Percentiles rank a stretch among this genome's conserved stretches.
phyloP scores from a whole-genome alignment of 1,284 basidiomycete genomes.

The Schizophyllum amplum region DNA sequence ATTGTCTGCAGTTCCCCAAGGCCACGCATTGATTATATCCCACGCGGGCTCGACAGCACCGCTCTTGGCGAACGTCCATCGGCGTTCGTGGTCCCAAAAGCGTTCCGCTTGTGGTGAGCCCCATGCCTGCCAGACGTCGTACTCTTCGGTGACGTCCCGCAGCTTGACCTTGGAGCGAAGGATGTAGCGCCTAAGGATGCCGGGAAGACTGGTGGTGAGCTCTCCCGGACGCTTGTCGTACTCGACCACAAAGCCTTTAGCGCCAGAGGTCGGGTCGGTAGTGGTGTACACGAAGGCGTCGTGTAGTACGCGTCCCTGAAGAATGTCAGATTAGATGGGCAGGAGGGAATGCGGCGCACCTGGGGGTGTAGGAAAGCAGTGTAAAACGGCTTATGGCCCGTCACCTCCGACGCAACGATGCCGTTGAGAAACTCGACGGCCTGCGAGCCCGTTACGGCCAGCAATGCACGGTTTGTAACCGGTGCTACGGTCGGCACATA shows the following conservation, averaged over 20 bases:
- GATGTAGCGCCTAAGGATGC: slow-evolving; percentile 77
- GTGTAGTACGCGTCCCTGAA: slow-evolving; percentile 82
- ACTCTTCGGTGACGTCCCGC: slow-evolving; percentile 66
- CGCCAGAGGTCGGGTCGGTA: slow-evolving; percentile 31
- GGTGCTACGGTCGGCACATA: slow-evolving; percentile 52
- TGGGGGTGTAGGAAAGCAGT: slow-evolving; percentile 84
- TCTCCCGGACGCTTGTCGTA: slow-evolving; percentile 54
- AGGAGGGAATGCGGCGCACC: slow-evolving; percentile 34
- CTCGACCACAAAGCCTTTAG: slow-evolving; percentile 65
- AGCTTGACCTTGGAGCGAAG: slow-evolving; percentile 87
- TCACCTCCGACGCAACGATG: slow-evolving; percentile 61
- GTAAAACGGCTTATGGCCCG: slow-evolving; percentile 52
- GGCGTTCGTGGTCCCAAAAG: slow-evolving; percentile 30
- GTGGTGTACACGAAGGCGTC: slow-evolving; percentile 81
- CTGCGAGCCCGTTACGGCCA: slow-evolving; percentile 79
- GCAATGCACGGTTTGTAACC: slow-evolving; percentile 54
- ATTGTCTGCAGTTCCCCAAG: slow-evolving; percentile 51
- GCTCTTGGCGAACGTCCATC: slow-evolving; percentile 53
- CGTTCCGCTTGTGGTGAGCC: slow-evolving; percentile 32
- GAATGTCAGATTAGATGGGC: slow-evolving; percentile 1
- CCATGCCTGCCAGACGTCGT: slow-evolving; percentile 80
- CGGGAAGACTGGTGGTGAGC: slow-evolving; percentile 44
- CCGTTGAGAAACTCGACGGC: slow-evolving; percentile 86
- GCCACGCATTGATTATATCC: slow-evolving; percentile 38
- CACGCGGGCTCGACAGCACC: slow-evolving; percentile 65